Percentiles rank a stretch among this genome's conserved stretches.
phyloP scores from a whole-genome alignment of 2,329 filamentous ascomycete genomes.

The Zymoseptoria brevis region DNA sequence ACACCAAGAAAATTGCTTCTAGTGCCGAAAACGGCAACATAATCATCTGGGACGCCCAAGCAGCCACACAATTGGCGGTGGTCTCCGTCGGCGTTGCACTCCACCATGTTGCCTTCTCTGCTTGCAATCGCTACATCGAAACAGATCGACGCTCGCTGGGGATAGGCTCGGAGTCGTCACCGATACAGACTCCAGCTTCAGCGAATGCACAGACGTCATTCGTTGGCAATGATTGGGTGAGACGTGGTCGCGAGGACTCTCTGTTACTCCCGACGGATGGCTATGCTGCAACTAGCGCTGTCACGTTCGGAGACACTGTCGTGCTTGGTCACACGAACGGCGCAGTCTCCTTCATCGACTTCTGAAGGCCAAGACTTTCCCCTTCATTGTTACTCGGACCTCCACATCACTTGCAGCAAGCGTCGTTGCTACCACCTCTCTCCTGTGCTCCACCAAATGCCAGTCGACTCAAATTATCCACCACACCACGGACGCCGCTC shows the following conservation, averaged over 20 bases:
- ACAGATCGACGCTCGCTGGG: neutral
- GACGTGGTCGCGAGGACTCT: neutral
- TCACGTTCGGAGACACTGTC: neutral
- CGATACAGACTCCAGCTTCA: neutral
- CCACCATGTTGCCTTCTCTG: neutral
- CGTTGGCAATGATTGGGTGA: neutral
- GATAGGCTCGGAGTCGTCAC: neutral
- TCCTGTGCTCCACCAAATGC: slow-evolving; percentile 38
- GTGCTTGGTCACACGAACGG: neutral
- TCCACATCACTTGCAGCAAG: slow-evolving; percentile 5
- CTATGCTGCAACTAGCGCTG: neutral
- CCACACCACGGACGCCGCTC: slow-evolving; percentile 32
- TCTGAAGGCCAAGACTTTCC: neutral
- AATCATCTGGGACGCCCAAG: neutral
- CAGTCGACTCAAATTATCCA: slow-evolving; percentile 45
- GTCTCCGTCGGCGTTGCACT: neutral
- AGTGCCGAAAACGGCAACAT: neutral
- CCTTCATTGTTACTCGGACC: too few relatives aligned
- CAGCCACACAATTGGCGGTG: neutral
- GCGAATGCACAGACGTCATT: neutral
- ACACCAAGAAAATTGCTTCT: neutral
- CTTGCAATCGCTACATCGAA: neutral
- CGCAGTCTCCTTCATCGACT: neutral
- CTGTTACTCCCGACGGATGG: neutral
- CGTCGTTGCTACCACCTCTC: slow-evolving; percentile 26